Evolutionary conservation across 129 eudicot genomes (phyloP).

Genomic region (Gnaphalium uliginosum): DNA sequence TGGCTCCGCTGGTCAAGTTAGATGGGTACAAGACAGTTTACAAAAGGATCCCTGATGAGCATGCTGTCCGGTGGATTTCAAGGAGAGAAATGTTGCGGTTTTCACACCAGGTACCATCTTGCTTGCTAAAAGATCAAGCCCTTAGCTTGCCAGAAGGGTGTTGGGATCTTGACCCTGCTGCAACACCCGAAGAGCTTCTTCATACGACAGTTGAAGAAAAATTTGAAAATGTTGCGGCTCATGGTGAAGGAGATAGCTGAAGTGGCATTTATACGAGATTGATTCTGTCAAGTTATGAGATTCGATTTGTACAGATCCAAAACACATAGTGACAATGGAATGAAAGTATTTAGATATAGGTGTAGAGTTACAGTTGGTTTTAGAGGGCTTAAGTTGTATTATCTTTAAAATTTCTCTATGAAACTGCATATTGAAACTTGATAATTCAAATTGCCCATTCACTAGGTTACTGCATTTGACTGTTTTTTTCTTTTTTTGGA

Average conservation of each 20-base stretch:
- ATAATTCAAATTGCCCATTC: background rate
- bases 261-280: slow-evolving; percentile 18
- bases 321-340: slow-evolving; percentile 33
- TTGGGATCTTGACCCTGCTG: slow-evolving; percentile 98
- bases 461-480: background rate
- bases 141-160: slow-evolving; percentile 74
- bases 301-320: slow-evolving; percentile 53
- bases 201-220: slow-evolving; percentile 28
- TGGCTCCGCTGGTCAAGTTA: slow-evolving; percentile 57
- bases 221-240: slow-evolving; percentile 3
- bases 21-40: slow-evolving; percentile 78
- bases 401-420: slow-evolving; percentile 6
- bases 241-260: slow-evolving; percentile 14
- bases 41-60: slow-evolving; percentile 45
- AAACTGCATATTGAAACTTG: slow-evolving; percentile 9
- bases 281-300: slow-evolving; percentile 42
- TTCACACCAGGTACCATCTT: slow-evolving; percentile 87
- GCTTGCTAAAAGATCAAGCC: slow-evolving; percentile 49
- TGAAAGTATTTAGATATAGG: slow-evolving; percentile 39
- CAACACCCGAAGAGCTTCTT: slow-evolving; percentile 86
- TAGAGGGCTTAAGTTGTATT: slow-evolving; percentile 35
- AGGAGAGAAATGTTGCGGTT: slow-evolving; percentile 86
- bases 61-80: slow-evolving; percentile 56
- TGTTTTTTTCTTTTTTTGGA: too few relatives aligned
- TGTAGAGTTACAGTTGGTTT: slow-evolving; percentile 42